Conservation (phyloP, 352 stramenopile species). For the Blastocystis sp. region DNA sequence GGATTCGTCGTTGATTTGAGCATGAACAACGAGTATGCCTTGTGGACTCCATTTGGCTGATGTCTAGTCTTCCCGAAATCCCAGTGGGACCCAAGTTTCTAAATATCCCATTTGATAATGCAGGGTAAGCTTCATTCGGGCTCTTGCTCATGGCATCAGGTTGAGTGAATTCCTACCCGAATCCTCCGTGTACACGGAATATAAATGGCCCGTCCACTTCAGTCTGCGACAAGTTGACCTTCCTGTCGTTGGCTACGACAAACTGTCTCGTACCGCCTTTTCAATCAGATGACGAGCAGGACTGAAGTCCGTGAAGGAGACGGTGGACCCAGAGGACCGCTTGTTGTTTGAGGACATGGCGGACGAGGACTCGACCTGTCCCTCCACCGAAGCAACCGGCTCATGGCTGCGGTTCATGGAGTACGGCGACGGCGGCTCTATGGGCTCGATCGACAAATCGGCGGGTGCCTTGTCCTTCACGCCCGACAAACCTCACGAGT, state of each 20-base stretch:
- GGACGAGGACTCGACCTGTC: neutral
- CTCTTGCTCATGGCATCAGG: neutral
- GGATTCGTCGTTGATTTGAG: slow-evolving; percentile 42
- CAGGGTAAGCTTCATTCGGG: neutral
- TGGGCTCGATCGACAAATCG: neutral
- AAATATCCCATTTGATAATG: slow-evolving; percentile 59
- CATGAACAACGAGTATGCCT: slow-evolving; percentile 26
- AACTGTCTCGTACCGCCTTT: slow-evolving; percentile 28
- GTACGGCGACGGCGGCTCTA: neutral
- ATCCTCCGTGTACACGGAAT: slow-evolving; percentile 25
- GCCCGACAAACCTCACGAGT: neutral
- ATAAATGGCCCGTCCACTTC: slow-evolving; percentile 49
- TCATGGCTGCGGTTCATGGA: slow-evolving; percentile 60
- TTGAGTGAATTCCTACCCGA: neutral
- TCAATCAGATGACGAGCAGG: neutral
- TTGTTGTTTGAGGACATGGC: slow-evolving; percentile 25
- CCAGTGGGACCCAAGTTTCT: slow-evolving; percentile 44
- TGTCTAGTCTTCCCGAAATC: slow-evolving; percentile 48
- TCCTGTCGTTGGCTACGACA: slow-evolving; percentile 59
- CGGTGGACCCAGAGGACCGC: slow-evolving; percentile 14
- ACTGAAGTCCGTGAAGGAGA: neutral
- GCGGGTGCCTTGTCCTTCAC: neutral
- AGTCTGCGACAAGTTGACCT: slow-evolving; percentile 38
- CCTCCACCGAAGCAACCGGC: neutral
- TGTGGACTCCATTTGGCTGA: neutral